Conservation (phyloP, 2,329 filamentous ascomycete species). For the Ascosphaera aggregata region DNA sequence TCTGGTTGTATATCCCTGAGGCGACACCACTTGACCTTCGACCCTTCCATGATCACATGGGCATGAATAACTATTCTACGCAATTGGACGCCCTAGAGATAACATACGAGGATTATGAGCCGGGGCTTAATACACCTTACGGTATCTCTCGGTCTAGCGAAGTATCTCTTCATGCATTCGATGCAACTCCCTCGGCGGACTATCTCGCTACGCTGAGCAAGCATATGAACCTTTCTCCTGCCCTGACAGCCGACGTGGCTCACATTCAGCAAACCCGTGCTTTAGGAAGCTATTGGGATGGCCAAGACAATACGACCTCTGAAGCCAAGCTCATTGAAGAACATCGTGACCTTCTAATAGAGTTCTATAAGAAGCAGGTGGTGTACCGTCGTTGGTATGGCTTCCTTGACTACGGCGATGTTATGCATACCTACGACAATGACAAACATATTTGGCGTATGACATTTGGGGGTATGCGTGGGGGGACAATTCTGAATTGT, state of each 20-base stretch:
- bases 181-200: slow-evolving; percentile 27
- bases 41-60: slow-evolving; percentile 34
- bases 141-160: slow-evolving; percentile 37
- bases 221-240: slow-evolving; percentile 28
- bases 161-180: slow-evolving; percentile 29
- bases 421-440: slow-evolving; percentile 37
- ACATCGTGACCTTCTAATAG: slow-evolving; percentile 31
- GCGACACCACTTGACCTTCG: slow-evolving; percentile 32
- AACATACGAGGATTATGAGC: slow-evolving; percentile 40
- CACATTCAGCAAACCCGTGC: slow-evolving; percentile 30
- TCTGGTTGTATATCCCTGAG: slow-evolving; percentile 37
- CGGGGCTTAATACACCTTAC: slow-evolving; percentile 30
- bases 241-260: slow-evolving; percentile 24
- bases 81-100: slow-evolving; percentile 37
- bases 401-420: slow-evolving; percentile 38
- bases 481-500: slow-evolving; percentile 42
- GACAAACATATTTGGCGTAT: slow-evolving; percentile 39
- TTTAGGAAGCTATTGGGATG: slow-evolving; percentile 31
- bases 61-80: slow-evolving; percentile 30
- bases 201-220: slow-evolving; percentile 21
- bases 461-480: slow-evolving; percentile 40
- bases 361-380: slow-evolving; percentile 32
- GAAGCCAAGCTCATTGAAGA: slow-evolving; percentile 23
- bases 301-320: slow-evolving; percentile 12
- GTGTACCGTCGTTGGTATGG: slow-evolving; percentile 38